Conservation (phyloP, 139 green algal genomes). For the Volvox reticuliferus region DNA sequence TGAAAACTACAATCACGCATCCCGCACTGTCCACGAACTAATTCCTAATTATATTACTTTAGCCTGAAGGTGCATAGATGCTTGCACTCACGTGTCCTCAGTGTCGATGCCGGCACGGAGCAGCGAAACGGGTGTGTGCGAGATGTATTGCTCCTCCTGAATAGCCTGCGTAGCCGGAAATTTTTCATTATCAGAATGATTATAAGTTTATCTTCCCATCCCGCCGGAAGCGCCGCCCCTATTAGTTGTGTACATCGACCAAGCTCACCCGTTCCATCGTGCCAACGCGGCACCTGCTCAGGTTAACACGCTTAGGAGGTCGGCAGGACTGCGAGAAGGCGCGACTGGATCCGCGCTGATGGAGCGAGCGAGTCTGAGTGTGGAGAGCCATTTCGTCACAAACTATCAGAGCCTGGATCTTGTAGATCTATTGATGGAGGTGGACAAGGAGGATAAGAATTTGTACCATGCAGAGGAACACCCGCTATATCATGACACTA, state of each 20-base stretch:
- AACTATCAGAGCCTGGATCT: background rate
- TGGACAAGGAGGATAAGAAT: background rate
- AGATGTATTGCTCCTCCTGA: slow-evolving; percentile 64
- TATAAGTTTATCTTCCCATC: too few relatives aligned
- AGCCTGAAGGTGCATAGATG: background rate
- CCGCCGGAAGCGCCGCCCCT: background rate
- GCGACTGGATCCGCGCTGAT: slow-evolving; percentile 31
- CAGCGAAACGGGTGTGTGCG: slow-evolving; percentile 59
- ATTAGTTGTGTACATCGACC: background rate
- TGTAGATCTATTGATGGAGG: background rate
- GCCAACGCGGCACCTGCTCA: slow-evolving; percentile 1
- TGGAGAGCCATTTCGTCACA: slow-evolving; percentile 26
- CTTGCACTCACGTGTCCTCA: slow-evolving; percentile 64
- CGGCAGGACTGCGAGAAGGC: slow-evolving; percentile 24
- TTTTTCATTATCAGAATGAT: too few relatives aligned
- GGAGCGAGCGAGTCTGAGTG: slow-evolving; percentile 19
- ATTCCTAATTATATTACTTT: too few relatives aligned
- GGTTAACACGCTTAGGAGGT: slow-evolving; percentile 2
- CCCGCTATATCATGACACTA: background rate
- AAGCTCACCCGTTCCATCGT: background rate
- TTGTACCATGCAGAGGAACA: background rate
- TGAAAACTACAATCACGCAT: too few relatives aligned
- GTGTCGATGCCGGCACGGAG: slow-evolving; percentile 76
- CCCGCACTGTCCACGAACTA: too few relatives aligned
- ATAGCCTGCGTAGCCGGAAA: slow-evolving; percentile 24